Evolutionary conservation across 2,329 filamentous ascomycete genomes (phyloP).

Genomic region (Pseudogymnoascus sp.): DNA sequence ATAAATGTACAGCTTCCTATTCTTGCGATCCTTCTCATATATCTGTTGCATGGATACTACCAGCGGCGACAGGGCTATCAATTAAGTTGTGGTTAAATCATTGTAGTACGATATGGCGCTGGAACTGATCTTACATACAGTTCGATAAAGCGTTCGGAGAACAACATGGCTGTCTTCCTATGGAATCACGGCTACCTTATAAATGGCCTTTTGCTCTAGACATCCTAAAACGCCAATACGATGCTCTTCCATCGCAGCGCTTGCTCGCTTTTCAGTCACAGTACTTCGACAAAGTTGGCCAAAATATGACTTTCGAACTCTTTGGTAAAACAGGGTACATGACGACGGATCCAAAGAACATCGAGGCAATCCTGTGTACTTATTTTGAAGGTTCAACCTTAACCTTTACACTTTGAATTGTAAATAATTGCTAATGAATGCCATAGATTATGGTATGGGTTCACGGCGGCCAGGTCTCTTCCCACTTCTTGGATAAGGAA

Average conservation of each 20-base stretch:
- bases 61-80: background rate
- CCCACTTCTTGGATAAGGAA: background rate
- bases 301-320: slow-evolving; percentile 1
- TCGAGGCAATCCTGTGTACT: background rate
- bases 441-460: background rate
- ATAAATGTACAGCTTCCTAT: background rate
- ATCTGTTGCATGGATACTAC: background rate
- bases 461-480: background rate
- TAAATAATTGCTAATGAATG: background rate
- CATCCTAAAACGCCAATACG: slow-evolving; percentile 4
- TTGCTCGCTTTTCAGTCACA: slow-evolving; percentile 8
- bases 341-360: background rate
- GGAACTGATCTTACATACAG: background rate
- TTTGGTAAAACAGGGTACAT: background rate
- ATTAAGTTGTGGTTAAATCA: background rate
- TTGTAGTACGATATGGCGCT: background rate
- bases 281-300: slow-evolving; percentile 7
- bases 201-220: slow-evolving; percentile 6
- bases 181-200: background rate
- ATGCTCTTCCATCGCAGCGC: background rate
- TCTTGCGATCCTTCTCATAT: background rate
- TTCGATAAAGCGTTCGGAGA: background rate
- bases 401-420: background rate
- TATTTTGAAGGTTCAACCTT: background rate
- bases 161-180: slow-evolving; percentile 12